A percentile compares a stretch with the other conserved stretches of the same genome.
These are phyloP conservation scores for Penicillium concentricum DNA, from an alignment of 2,329 filamentous ascomycete species.

Conservation along the genomic window DNA sequence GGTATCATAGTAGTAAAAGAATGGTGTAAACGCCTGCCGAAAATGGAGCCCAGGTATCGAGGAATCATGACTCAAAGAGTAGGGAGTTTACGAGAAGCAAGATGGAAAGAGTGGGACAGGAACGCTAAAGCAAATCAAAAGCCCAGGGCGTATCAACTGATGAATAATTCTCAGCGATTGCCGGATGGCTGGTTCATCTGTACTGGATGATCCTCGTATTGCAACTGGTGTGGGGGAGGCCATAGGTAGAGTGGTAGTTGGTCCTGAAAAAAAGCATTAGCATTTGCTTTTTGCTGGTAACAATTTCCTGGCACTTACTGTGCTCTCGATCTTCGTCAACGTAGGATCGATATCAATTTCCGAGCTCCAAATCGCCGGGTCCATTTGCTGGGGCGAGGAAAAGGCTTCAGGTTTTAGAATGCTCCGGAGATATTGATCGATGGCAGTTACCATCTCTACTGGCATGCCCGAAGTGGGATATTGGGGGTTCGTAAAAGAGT, in stretches of 20 bases:
- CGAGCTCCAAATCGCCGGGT: background rate
- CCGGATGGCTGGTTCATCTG: background rate
- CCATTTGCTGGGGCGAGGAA: background rate
- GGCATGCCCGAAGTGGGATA: constrained; percentile 2
- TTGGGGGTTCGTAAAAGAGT: background rate
- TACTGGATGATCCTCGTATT: background rate
- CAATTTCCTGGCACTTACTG: background rate
- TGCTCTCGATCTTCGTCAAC: background rate
- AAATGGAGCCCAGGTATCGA: background rate
- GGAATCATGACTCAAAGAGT: background rate
- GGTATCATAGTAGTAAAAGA: background rate
- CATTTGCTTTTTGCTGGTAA: background rate
- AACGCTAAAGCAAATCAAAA: background rate
- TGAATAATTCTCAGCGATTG: background rate
- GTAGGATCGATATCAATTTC: constrained; percentile 7
- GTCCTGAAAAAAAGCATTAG: background rate
- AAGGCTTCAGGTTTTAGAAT: constrained; percentile 5
- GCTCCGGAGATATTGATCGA: constrained; percentile 9
- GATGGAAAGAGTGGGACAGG: background rate
- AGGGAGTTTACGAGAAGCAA: background rate
- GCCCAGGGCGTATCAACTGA: background rate
- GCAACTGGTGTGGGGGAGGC: background rate
- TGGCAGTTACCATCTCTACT: constrained; percentile 5
- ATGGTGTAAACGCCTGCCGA: background rate
- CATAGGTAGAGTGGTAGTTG: constrained; percentile 2